Percentiles rank a stretch among this genome's conserved stretches.
phyloP scores from a whole-genome alignment of 2,329 filamentous ascomycete species.

The Claviceps sp. region DNA sequence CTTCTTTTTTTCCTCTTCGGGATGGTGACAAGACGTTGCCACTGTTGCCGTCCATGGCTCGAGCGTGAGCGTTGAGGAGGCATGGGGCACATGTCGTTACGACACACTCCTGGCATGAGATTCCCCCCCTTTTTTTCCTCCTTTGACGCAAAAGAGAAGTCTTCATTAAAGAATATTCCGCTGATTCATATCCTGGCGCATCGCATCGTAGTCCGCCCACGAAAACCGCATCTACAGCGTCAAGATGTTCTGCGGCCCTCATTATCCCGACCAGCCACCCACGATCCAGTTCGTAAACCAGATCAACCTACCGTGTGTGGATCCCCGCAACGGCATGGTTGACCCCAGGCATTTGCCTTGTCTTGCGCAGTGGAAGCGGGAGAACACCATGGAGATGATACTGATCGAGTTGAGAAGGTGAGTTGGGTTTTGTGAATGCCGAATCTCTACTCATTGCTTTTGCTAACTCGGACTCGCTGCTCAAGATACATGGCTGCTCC shows the following conservation, averaged over 20 bases:
- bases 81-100: no score
- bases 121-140: neutral
- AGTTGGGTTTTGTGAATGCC: neutral
- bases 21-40: neutral
- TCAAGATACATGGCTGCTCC: slow-evolving; percentile 87
- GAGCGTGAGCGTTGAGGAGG: no score
- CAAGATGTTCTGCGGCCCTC: slow-evolving; percentile 83
- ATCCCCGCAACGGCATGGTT: slow-evolving; percentile 66
- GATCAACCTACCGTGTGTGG: slow-evolving; percentile 93
- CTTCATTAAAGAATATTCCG: neutral
- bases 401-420: slow-evolving; percentile 74
- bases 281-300: slow-evolving; percentile 85
- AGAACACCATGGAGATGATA: slow-evolving; percentile 91
- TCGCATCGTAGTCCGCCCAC: slow-evolving; percentile 58
- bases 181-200: slow-evolving; percentile 5
- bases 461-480: neutral
- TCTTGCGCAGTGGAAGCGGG: slow-evolving; percentile 77
- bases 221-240: slow-evolving; percentile 99
- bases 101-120: neutral
- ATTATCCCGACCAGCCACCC: slow-evolving; percentile 82
- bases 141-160: neutral
- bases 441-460: slow-evolving; percentile 20
- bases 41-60: no score
- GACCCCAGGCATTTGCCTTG: slow-evolving; percentile 75
- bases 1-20: neutral